Base-by-base conservation (phyloP, 148 eudicot genomes). In the Fagopyrum tataricum region DNA sequence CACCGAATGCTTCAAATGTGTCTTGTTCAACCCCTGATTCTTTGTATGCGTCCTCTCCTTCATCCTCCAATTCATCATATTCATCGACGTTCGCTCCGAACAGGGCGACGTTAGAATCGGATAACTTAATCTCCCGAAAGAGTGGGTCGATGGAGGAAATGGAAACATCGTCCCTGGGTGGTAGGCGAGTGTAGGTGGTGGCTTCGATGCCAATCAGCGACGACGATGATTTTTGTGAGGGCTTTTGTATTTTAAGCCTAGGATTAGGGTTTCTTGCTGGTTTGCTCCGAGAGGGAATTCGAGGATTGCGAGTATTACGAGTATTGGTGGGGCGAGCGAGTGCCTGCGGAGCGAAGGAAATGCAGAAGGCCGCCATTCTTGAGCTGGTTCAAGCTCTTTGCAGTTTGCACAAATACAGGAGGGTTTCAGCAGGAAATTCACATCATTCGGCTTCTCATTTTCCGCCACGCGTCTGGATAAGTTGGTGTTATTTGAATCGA, bases 141-240 rank as follows among this genome's bases (percentile, higher is more conserved):
- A 68, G 18, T 18, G 76, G 37, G 17, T 44, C 62, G 52, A 77
- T 9, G 20, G 77, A 18, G 18, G 81, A 31, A 37, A 72, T 70
- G 13, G 70, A 47, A 73, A 77, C 78, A 23, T 83, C 89, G 0
- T 88, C 88, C 53, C 44, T 86, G 23, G 85, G 88, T 14, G 90
- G 90, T 21, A 88, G 89, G 40, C 91, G 90, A 73, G 97, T 88
- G 85, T 85, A 95, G 67, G 92, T 88, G 74, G 98, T 94, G 44
- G 97, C 95, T 37, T 89, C 91, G 51, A 82, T 80, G 70, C 89
- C 90, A 15, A 77, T 44, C 73, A 76, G 72, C n/a, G 81, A 70
- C n/a, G 81, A 44, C 2, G 46, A n/a, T 40, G 56, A 53, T 67
- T 37, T 64, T 48, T 26, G 59, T 2, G 39, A 17, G 43, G 64